Conservation (phyloP, 2,329 filamentous ascomycete genomes). For the Alternaria arborescens region DNA sequence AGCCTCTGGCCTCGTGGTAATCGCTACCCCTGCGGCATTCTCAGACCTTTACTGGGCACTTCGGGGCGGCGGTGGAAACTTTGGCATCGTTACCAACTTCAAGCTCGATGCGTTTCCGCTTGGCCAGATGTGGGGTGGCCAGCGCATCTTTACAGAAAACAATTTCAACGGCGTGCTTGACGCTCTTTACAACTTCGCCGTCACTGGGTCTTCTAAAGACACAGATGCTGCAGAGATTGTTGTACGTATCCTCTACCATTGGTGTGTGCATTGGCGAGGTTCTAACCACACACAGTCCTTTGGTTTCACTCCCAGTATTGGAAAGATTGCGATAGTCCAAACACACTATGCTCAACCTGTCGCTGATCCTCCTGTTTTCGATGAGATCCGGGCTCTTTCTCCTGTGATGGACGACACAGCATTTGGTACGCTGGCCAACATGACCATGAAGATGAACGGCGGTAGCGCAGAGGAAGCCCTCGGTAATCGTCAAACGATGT, state of each 20-base stretch:
- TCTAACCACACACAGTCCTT: slow-evolving; percentile 6
- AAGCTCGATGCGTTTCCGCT: slow-evolving; percentile 17
- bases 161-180: slow-evolving; percentile 17
- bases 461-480: slow-evolving; percentile 23
- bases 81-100: slow-evolving; percentile 48
- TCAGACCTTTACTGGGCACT: slow-evolving; percentile 51
- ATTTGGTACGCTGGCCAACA: slow-evolving; percentile 30
- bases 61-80: slow-evolving; percentile 44
- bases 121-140: slow-evolving; percentile 23
- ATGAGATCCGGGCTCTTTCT: slow-evolving; percentile 34
- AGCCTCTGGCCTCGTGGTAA: slow-evolving; percentile 49
- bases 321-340: slow-evolving; percentile 34
- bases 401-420: slow-evolving; percentile 31
- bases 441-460: slow-evolving; percentile 32
- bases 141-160: slow-evolving; percentile 24
- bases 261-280: slow-evolving; percentile 1
- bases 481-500: slow-evolving; percentile 36
- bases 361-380: slow-evolving; percentile 35
- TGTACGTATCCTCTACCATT: slow-evolving; percentile 20
- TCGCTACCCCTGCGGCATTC: slow-evolving; percentile 31
- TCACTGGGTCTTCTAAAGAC: slow-evolving; percentile 26
- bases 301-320: slow-evolving; percentile 15
- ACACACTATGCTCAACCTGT: slow-evolving; percentile 34
- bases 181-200: slow-evolving; percentile 19
- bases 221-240: slow-evolving; percentile 37